Evolutionary conservation across 352 stramenopile species (phyloP).

Genomic region (Globisporangium cederbergense): DNA sequence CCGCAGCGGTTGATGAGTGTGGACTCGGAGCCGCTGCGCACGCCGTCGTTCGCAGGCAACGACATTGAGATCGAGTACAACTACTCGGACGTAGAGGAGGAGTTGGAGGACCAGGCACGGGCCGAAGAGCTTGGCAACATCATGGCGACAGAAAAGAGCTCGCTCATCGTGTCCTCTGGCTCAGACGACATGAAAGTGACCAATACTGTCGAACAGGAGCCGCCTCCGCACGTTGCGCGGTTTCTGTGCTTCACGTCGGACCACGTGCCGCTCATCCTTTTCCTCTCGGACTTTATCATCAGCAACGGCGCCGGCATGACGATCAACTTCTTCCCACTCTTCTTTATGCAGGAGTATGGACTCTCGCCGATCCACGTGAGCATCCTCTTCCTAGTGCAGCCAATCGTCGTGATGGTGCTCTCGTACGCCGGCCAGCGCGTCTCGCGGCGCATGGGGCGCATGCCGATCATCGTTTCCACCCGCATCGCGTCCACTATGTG

Average conservation of each 20-base stretch:
- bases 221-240: conserved; percentile 18
- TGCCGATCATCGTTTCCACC: conserved; percentile 74
- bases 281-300: conserved; percentile 79
- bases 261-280: conserved; percentile 69
- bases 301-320: conserved; percentile 84
- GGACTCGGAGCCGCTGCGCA: conserved; percentile 40
- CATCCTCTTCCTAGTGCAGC: conserved; percentile 61
- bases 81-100: conserved; percentile 47
- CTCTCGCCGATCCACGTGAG: conserved; percentile 73
- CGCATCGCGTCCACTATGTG: conserved; percentile 52
- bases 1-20: conserved; percentile 20
- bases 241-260: conserved; percentile 66
- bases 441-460: conserved; percentile 52
- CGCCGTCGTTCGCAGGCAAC: conserved; percentile 54
- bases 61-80: conserved; percentile 69
- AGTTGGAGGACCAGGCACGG: not conserved
- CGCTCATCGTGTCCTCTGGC: not conserved
- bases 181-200: not conserved
- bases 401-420: conserved; percentile 63
- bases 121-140: not conserved
- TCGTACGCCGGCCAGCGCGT: conserved; percentile 51
- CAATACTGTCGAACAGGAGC: not conserved
- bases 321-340: conserved; percentile 83
- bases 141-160: not conserved
- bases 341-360: conserved; percentile 79